phyloP scores from a whole-genome alignment of 2,329 filamentous ascomycete species.

The Calycina herbarum region DNA sequence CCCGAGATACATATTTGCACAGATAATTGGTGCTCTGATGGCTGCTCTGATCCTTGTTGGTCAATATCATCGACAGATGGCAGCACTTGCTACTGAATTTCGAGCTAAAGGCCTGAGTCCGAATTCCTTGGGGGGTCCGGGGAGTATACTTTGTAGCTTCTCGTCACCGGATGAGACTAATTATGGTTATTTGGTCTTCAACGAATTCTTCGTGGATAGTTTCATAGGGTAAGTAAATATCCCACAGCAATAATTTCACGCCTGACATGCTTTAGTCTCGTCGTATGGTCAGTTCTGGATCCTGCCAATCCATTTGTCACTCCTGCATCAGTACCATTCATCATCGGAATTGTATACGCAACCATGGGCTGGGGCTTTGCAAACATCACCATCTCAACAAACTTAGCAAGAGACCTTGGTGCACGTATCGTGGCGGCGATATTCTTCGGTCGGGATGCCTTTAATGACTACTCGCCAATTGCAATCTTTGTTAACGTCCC shows the following conservation, averaged over 20 bases:
- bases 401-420: conserved; percentile 59
- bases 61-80: conserved; percentile 55
- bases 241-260: not conserved
- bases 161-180: conserved; percentile 51
- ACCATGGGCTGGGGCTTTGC: conserved; percentile 54
- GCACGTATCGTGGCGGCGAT: conserved; percentile 59
- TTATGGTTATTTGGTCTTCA: conserved; percentile 56
- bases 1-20: conserved; percentile 55
- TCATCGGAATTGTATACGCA: conserved; percentile 55
- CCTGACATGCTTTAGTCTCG: conserved; percentile 39
- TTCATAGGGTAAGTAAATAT: conserved; percentile 45
- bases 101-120: conserved; percentile 37
- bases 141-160: conserved; percentile 56
- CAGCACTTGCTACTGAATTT: conserved; percentile 40
- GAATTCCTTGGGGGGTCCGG: conserved; percentile 50
- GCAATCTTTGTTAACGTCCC: conserved; percentile 57
- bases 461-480: conserved; percentile 53
- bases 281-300: conserved; percentile 59
- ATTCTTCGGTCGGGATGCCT: conserved; percentile 54
- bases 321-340: conserved; percentile 49
- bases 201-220: conserved; percentile 58
- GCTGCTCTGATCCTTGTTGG: conserved; percentile 56
- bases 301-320: conserved; percentile 58
- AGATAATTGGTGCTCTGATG: conserved; percentile 57
- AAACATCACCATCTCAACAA: conserved; percentile 54